These are phyloP conservation scores for Suillus discolor DNA, from an alignment of 768 basidiomycete genomes.

Conservation along the genomic window DNA sequence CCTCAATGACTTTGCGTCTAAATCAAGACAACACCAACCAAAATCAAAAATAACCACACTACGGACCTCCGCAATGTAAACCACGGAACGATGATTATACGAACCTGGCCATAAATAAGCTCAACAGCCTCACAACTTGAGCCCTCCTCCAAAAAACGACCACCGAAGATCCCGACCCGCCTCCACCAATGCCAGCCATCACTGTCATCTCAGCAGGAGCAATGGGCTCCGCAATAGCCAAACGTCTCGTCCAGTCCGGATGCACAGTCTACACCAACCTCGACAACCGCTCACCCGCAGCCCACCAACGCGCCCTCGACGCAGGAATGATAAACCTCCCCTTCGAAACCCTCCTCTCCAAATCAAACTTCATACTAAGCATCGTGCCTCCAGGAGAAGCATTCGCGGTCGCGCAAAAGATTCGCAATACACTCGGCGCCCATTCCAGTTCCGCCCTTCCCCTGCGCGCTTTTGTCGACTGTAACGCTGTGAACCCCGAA, in stretches of 20 bases:
- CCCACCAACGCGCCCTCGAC: conserved; percentile 45
- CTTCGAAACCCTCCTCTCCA: conserved; percentile 33
- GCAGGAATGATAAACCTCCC: conserved; percentile 50
- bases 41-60: neutral
- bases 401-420: conserved; percentile 39
- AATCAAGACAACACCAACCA: neutral
- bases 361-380: conserved; percentile 47
- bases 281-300: conserved; percentile 49
- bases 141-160: neutral
- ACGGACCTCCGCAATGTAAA: neutral
- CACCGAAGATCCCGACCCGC: neutral
- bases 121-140: neutral
- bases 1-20: neutral
- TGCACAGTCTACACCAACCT: conserved; percentile 55
- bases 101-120: neutral
- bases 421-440: neutral
- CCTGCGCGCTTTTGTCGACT: conserved; percentile 47
- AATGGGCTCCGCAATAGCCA: conserved; percentile 57
- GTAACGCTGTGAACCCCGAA: conserved; percentile 57
- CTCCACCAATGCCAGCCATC: conserved; percentile 30
- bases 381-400: conserved; percentile 57
- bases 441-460: neutral
- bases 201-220: conserved; percentile 56
- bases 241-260: conserved; percentile 44
- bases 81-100: neutral